These are phyloP conservation scores for Cladosporium oxysporum DNA, from an alignment of 2,329 filamentous ascomycete genomes.

Conservation along the genomic window DNA sequence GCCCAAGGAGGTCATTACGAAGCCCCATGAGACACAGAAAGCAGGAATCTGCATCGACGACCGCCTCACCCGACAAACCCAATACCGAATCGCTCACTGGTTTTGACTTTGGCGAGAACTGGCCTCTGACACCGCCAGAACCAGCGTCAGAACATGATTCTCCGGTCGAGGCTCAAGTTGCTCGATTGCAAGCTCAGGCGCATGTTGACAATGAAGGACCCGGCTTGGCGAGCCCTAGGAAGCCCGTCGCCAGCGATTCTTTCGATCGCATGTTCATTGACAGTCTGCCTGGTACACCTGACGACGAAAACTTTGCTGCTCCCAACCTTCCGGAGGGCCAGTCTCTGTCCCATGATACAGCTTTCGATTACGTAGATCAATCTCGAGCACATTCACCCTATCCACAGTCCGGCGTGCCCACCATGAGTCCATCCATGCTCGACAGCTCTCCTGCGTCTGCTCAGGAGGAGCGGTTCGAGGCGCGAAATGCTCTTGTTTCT, in stretches of 20 bases:
- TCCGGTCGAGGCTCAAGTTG: neutral
- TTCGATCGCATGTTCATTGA: constrained; percentile 39
- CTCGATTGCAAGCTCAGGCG: neutral
- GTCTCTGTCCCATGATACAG: neutral
- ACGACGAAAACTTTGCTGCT: neutral
- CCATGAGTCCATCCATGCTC: constrained; percentile 6
- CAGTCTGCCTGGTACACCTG: constrained; percentile 28
- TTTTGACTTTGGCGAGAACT: constrained; percentile 8
- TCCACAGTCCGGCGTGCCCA: neutral
- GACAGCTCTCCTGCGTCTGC: neutral
- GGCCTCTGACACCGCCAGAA: constrained; percentile 8
- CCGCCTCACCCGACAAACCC: neutral
- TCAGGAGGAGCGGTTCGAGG: neutral
- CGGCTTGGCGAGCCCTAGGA: constrained; percentile 22
- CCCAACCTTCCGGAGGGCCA: neutral
- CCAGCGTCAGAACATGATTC: neutral
- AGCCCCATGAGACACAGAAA: neutral
- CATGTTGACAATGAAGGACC: neutral
- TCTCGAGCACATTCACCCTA: neutral
- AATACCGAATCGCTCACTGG: neutral
- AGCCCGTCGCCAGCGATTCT: constrained; percentile 32
- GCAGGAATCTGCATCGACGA: neutral
- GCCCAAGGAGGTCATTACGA: constrained; percentile 9
- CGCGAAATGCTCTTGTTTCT: neutral
- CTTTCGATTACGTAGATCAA: neutral